Evolutionary conservation across 352 stramenopile genomes (phyloP).

Genomic region (Pythium sp.): DNA sequence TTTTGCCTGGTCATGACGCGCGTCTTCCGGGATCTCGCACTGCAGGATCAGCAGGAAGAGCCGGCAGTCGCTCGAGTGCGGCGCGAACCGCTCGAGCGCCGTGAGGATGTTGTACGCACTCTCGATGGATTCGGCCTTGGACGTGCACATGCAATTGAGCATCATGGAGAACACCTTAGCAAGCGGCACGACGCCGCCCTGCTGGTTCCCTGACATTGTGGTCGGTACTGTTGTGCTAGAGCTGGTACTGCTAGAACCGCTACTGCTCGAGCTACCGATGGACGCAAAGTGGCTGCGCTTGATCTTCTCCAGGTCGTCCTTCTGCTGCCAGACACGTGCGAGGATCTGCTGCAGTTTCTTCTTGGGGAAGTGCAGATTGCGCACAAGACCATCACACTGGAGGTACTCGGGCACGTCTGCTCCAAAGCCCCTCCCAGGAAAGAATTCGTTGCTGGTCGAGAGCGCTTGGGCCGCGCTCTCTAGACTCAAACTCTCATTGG

Average conservation of each 20-base stretch:
- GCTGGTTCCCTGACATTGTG: neutral
- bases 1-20: conserved; percentile 36
- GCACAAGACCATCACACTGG: conserved; percentile 56
- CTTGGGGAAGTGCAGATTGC: conserved; percentile 48
- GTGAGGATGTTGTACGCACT: conserved; percentile 58
- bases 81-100: conserved; percentile 39
- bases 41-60: conserved; percentile 53
- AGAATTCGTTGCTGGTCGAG: conserved; percentile 27
- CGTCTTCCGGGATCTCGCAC: conserved; percentile 43
- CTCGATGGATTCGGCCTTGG: conserved; percentile 41
- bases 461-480: conserved; percentile 7
- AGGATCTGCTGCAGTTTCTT: conserved; percentile 47
- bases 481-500: conserved; percentile 24
- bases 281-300: conserved; percentile 24
- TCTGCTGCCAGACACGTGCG: conserved; percentile 54
- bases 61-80: conserved; percentile 42
- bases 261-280: neutral
- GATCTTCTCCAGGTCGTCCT: conserved; percentile 49
- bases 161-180: conserved; percentile 34
- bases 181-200: conserved; percentile 18
- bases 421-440: conserved; percentile 32
- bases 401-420: conserved; percentile 49
- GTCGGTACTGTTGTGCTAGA: neutral
- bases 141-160: conserved; percentile 32
- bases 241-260: neutral